Percentiles rank a stretch among this genome's conserved stretches.
These are phyloP conservation scores for Calonectria multiphialidica DNA, from an alignment of 2,329 filamentous ascomycete genomes.

Conservation along the genomic window DNA sequence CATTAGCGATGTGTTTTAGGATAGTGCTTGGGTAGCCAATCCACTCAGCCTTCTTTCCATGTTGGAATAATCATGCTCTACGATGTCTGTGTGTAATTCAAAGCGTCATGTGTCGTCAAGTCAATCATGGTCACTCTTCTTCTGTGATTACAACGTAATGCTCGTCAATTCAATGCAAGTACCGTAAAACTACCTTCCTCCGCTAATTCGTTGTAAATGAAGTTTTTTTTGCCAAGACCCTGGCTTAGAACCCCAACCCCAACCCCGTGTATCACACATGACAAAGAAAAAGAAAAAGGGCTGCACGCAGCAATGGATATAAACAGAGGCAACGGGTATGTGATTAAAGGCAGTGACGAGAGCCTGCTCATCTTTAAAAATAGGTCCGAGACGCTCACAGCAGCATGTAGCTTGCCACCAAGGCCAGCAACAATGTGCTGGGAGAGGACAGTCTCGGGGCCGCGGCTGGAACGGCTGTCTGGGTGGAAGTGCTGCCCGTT, in stretches of 20 bases:
- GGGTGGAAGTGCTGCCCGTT: conserved; percentile 30
- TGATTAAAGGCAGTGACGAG: conserved; percentile 35
- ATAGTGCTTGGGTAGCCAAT: conserved; percentile 10
- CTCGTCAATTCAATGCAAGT: background rate
- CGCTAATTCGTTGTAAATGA: conserved; percentile 2
- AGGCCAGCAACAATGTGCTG: conserved; percentile 55
- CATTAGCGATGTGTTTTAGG: conserved; percentile 1
- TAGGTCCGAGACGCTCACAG: conserved; percentile 36
- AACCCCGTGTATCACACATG: conserved; percentile 9
- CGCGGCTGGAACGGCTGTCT: conserved; percentile 32
- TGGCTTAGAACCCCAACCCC: background rate
- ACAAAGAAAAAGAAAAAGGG: conserved; percentile 20
- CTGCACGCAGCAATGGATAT: conserved; percentile 15
- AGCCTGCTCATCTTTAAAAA: background rate
- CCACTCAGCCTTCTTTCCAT: background rate
- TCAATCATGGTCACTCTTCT: background rate
- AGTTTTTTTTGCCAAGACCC: background rate
- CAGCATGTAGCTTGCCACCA: conserved; percentile 59
- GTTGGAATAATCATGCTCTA: background rate
- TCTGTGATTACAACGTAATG: background rate
- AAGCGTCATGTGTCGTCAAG: background rate
- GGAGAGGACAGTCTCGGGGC: conserved; percentile 53
- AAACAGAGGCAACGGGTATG: conserved; percentile 35
- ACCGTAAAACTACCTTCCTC: background rate
- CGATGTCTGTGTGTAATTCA: background rate